Evolutionary conservation across 2,329 filamentous ascomycete species (phyloP), one percentile per base, ranked within the genome.

Genomic region (Stagonosporopsis vannaccii): DNA sequence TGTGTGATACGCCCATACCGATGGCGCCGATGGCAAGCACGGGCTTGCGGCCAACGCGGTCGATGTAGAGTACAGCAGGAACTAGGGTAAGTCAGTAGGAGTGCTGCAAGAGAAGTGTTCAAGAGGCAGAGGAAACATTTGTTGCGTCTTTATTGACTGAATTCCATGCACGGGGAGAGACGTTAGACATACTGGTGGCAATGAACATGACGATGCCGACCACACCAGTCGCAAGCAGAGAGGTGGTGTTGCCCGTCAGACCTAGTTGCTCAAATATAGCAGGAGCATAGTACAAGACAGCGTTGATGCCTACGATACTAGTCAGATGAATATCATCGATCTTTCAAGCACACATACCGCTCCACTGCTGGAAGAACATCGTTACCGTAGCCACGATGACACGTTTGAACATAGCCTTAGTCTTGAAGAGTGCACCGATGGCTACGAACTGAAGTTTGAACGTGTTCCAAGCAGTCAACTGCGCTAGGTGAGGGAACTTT

Each of bases 141-240:
- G 13, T 7, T 32, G 13, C 30, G 7, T 32, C 30, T 4, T 6
- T n/a, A 32, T 13, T 15, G 15, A 32, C 12, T 32, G 15, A 32
- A 32, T 12, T 13, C n/a, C 35, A 15, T 39, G 6, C 20, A 6
- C 3, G 36, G 17, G 15, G 7, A 11, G 19, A 7, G 15, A 15
- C 2, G 22, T 15, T 5, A 23, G 28, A 23, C 40, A 26, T 56
- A 56, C 52, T 56, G 0, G 88, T 90, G 30, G 83, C 70, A 59
- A 90, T 57, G 63, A 90, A 88, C 84, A 90, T 89, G 59, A 85
- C 84, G 36, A 91, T 87, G 2, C 88, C 88, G 4, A 90, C 87
- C 0, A 90, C 88, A 2, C 88, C 89, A 0, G 88, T 91, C 0
- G 88, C 88, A 1, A 91, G 78, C 0, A 91, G 80, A 0, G 84